Percentiles rank a stretch among this genome's conserved stretches.
Conservation (phyloP, 106 monocot species). For the Iris macrosiphon region DNA sequence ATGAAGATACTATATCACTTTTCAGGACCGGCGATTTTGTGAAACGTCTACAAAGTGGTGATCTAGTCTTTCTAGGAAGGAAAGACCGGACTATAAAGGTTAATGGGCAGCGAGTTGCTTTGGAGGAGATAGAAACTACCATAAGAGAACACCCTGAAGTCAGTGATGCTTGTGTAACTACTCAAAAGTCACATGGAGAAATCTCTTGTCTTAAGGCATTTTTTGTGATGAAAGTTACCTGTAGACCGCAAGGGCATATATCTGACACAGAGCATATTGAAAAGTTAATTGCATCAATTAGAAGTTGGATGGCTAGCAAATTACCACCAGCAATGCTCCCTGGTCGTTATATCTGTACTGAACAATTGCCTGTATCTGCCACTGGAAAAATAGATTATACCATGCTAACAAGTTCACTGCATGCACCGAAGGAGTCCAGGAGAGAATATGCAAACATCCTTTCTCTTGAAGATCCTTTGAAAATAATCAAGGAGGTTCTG, state of each 20-base stretch:
- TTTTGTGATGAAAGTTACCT: slow-evolving; percentile 29
- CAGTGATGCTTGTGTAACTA: slow-evolving; percentile 57
- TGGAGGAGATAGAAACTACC: slow-evolving; percentile 75
- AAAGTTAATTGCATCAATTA: slow-evolving; percentile 36
- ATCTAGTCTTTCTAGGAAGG: slow-evolving; percentile 68
- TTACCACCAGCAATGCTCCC: slow-evolving; percentile 72
- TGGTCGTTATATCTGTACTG: slow-evolving; percentile 26
- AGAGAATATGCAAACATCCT: slow-evolving; percentile 6
- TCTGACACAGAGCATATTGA: slow-evolving; percentile 8
- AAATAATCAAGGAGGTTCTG: slow-evolving; percentile 63
- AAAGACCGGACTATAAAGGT: slow-evolving; percentile 77
- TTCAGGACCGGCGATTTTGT: slow-evolving; percentile 91
- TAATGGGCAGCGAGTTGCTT: slow-evolving; percentile 70
- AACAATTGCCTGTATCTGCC: slow-evolving; percentile 38
- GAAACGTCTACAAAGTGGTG: slow-evolving; percentile 56
- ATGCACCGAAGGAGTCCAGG: neutral
- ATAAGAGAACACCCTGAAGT: slow-evolving; percentile 67
- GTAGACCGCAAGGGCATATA: neutral
- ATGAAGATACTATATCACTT: slow-evolving; percentile 3
- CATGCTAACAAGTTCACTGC: slow-evolving; percentile 32
- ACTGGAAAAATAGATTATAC: slow-evolving; percentile 85
- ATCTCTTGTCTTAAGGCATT: slow-evolving; percentile 40
- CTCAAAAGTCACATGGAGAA: slow-evolving; percentile 15
- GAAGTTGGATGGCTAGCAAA: slow-evolving; percentile 56
- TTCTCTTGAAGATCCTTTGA: slow-evolving; percentile 26